Base-by-base conservation (phyloP, 768 basidiomycete species). In the Pulveroboletus sp. region DNA sequence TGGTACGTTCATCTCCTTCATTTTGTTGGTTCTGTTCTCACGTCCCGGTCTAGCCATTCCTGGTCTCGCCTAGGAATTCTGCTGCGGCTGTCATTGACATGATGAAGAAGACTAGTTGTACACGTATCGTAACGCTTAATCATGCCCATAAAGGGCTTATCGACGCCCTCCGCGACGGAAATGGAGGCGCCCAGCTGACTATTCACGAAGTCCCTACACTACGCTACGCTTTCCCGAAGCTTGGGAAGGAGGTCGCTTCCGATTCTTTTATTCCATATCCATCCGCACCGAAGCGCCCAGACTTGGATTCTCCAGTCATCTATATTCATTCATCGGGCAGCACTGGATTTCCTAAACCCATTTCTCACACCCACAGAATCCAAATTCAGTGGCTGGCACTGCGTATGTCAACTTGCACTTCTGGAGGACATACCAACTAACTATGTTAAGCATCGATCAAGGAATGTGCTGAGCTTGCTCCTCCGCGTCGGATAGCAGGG, bases 321-420 rank as follows among this genome's bases (percentile, higher is more conserved):
- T 74, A 78, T n/a, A 54, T 78, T 45, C 77, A 78, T 51, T 75
- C 76, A 0, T 78, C 74, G 4, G 77, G 77, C 11, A 77, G 76
- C 6, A 76, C 75, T 3, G 77, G 75, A n/a, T 64, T 76, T 32
- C 77, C 77, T 1, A 78, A 78, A 57, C 69, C 76, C 1, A 72
- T 78, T 27, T 52, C 66, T 3, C 65, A 73, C 37, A 71, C 62
- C 1, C 63, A 73, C 46, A 61, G 58, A 26, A 57, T 59, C 8
- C 46, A 73, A 21, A 45, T 64, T 3, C 67, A 76, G 27, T 73
- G 73, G 68, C 47, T 66, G 8, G 38, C 49, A 2, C 63, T 67
- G 10, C 57, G 76, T 77, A 56, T 42, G 72, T 58, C 15, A 8
- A 18, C 7, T 18, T n/a, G 2, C 5, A 11, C 5, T 18, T 0